Evolutionary conservation across 345 rosid species (phyloP), one percentile per base, ranked within the genome.

Genomic region (Arabidopsis arenosa): DNA sequence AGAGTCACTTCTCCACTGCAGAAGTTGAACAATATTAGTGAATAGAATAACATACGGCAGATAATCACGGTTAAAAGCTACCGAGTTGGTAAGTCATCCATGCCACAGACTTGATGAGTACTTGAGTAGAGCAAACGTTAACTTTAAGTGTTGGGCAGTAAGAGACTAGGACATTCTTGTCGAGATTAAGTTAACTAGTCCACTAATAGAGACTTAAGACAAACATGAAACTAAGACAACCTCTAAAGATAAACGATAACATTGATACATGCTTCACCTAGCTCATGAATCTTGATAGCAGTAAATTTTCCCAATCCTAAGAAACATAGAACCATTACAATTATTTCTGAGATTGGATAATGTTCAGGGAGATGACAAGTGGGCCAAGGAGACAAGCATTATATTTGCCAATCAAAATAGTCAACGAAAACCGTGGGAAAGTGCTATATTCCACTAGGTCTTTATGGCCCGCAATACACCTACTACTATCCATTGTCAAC

Each of bases 1-100:
- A 28, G 78, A 73, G 72, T 91, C 92, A 35, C 81, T 79, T 84
- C 97, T 83, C 96, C 97, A 86, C 98, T 93, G 92, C 39, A 39
- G 0, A 75, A 14, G 57, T 44, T 17, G 4, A 57, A 44, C 39
- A 36, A 28, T 9, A 12, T 60, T 11, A 70, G 62, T 51, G 18
- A 35, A 26, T 28, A 9, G 3, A 45, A n/a, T 17, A 10, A 39
- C 39, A 33, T 44, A 40, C 26, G 17, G 30, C 7, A 35, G 44
- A 52, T 23, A 6, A 70, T 32, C 8, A 12, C 1, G 2, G 14
- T 9, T 9, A 41, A 63, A 12, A 17, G 49, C 70, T 49, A 73
- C 37, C 41, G 7, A 23, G 9, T 60, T 5, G 49, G 39, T 58
- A 41, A 68, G 26, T 68, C 43, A 68, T 58, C 4, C 43, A 40